Percentiles rank a stretch among this genome's conserved stretches.
phyloP scores from a whole-genome alignment of 2,329 filamentous ascomycete genomes.

The Clarireedia monteithiana region DNA sequence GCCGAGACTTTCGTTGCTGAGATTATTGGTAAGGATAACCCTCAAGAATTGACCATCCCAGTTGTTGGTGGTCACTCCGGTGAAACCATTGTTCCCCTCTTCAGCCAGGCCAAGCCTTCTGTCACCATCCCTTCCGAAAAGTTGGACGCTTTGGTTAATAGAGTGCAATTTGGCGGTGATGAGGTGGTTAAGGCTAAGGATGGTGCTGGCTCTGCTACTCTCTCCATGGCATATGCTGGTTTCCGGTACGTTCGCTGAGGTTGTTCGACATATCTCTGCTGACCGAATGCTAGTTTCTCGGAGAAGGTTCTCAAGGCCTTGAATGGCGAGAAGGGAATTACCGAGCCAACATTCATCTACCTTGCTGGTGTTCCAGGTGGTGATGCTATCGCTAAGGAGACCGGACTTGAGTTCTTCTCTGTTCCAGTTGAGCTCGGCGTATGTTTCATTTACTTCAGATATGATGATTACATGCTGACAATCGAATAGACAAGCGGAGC shows the following conservation, averaged over 20 bases:
- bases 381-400: slow-evolving; percentile 75
- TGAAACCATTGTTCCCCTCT: slow-evolving; percentile 94
- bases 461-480: slow-evolving; percentile 74
- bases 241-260: slow-evolving; percentile 58
- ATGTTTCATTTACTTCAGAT: slow-evolving; percentile 46
- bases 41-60: slow-evolving; percentile 58
- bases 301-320: slow-evolving; percentile 92
- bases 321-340: slow-evolving; percentile 83
- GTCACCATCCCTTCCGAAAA: slow-evolving; percentile 59
- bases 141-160: slow-evolving; percentile 58
- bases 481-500: slow-evolving; percentile 60
- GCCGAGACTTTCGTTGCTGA: slow-evolving; percentile 96
- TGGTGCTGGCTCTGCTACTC: slow-evolving; percentile 90
- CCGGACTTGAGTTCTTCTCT: slow-evolving; percentile 89
- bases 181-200: slow-evolving; percentile 99
- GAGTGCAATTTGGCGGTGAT: slow-evolving; percentile 97
- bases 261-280: slow-evolving; percentile 5
- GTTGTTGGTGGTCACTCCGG: slow-evolving; percentile 97
- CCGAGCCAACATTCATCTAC: slow-evolving; percentile 95
- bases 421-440: slow-evolving; percentile 93
- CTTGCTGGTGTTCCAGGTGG: slow-evolving; percentile 84
- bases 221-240: slow-evolving; percentile 97
- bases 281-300: slow-evolving; percentile 58
- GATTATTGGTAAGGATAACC: slow-evolving; percentile 24
- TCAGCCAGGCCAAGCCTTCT: slow-evolving; percentile 79